Evolutionary conservation across 2,329 filamentous ascomycete species (phyloP).

Genomic region (Talaromyces albobiverticillius): DNA sequence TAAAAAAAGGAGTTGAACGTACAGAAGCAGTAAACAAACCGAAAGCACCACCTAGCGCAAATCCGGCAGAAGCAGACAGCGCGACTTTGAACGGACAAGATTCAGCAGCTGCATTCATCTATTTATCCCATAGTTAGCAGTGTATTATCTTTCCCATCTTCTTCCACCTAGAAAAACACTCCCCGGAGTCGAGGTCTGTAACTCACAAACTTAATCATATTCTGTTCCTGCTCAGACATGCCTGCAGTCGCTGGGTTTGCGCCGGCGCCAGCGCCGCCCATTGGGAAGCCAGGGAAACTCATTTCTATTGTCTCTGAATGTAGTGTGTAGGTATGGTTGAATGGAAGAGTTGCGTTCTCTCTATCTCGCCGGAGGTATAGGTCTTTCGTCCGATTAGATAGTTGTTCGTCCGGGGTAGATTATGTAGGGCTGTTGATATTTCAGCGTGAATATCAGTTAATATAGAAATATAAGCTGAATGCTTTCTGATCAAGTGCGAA

Average conservation of each 20-base stretch:
- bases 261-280: constrained; percentile 27
- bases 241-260: constrained; percentile 28
- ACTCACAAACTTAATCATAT: constrained; percentile 33
- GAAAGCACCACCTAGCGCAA: constrained; percentile 88
- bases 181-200: too few relatives aligned
- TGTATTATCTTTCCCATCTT: background rate
- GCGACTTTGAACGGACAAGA: constrained; percentile 85
- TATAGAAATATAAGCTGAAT: too few relatives aligned
- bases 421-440: too few relatives aligned
- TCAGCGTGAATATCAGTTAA: too few relatives aligned
- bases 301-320: constrained; percentile 23
- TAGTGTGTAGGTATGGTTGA: background rate
- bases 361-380: background rate
- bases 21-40: constrained; percentile 98
- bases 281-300: constrained; percentile 35
- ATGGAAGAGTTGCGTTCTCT: background rate
- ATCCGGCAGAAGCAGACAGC: constrained; percentile 89
- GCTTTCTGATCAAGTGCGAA: too few relatives aligned
- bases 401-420: too few relatives aligned
- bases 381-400: too few relatives aligned
- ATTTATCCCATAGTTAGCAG: constrained; percentile 9
- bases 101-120: constrained; percentile 87
- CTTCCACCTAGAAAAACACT: background rate
- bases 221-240: constrained; percentile 47
- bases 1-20: constrained; percentile 37